Conservation (phyloP, 495 filamentous ascomycete genomes). For the Penicillium parvum region DNA sequence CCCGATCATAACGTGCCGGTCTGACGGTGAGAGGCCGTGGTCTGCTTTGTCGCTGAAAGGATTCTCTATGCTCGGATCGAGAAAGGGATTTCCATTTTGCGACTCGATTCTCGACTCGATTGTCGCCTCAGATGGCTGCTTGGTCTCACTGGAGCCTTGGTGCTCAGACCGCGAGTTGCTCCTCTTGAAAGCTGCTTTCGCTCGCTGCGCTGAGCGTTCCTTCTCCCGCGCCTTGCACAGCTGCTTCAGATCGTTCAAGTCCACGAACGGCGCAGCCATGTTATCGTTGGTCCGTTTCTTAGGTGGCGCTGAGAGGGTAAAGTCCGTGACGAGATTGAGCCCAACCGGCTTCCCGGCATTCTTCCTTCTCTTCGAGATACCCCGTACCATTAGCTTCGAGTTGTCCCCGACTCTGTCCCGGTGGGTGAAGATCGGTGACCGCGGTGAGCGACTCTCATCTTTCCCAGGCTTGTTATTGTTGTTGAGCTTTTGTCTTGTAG, state of each 20-base stretch:
- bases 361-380: constrained; percentile 43
- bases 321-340: constrained; percentile 61
- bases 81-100: constrained; percentile 16
- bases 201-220: constrained; percentile 28
- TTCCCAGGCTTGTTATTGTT: neutral
- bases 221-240: constrained; percentile 35
- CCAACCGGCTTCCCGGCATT: constrained; percentile 45
- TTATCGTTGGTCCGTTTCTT: constrained; percentile 1
- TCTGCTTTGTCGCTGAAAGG: constrained; percentile 24
- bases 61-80: constrained; percentile 9
- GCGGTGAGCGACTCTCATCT: constrained; percentile 6
- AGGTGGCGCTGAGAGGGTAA: constrained; percentile 24
- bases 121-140: constrained; percentile 17
- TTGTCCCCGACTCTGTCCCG: constrained; percentile 3
- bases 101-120: constrained; percentile 1
- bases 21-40: constrained; percentile 67
- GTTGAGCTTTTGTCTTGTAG: constrained; percentile 25
- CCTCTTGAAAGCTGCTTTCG: neutral
- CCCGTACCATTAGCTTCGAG: constrained; percentile 13
- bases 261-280: constrained; percentile 26
- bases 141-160: neutral
- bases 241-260: constrained; percentile 39
- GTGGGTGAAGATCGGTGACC: constrained; percentile 4
- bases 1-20: constrained; percentile 75
- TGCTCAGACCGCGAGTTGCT: neutral